phyloP scores from a whole-genome alignment of 208 protist species.

The Crithidia bombi region DNA sequence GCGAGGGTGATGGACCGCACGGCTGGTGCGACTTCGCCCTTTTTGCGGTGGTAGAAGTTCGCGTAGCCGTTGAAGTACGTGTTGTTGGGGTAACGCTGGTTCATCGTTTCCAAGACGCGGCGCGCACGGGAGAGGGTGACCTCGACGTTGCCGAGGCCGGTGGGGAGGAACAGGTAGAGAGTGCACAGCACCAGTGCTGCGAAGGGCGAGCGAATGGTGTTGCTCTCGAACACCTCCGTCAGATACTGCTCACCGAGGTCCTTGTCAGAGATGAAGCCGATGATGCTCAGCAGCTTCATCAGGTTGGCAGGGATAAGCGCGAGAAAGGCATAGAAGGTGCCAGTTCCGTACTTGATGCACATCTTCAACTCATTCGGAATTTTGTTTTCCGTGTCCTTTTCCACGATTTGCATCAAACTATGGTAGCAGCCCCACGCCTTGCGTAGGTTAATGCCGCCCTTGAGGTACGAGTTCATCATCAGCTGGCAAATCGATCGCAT shows the following conservation, averaged over 20 bases:
- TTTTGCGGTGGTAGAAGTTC: slow-evolving; percentile 93
- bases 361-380: slow-evolving; percentile 87
- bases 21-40: slow-evolving; percentile 76
- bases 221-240: slow-evolving; percentile 87
- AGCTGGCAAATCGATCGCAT: slow-evolving; percentile 85
- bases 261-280: slow-evolving; percentile 91
- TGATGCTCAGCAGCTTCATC: slow-evolving; percentile 90
- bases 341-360: slow-evolving; percentile 89
- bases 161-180: slow-evolving; percentile 91
- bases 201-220: slow-evolving; percentile 87
- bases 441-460: slow-evolving; percentile 89
- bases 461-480: slow-evolving; percentile 92
- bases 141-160: slow-evolving; percentile 78
- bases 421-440: slow-evolving; percentile 90
- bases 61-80: slow-evolving; percentile 92
- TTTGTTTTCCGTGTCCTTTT: slow-evolving; percentile 70
- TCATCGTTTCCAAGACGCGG: slow-evolving; percentile 80
- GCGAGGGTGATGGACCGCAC: slow-evolving; percentile 71
- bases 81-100: slow-evolving; percentile 84
- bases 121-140: slow-evolving; percentile 80
- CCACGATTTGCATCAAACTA: slow-evolving; percentile 63
- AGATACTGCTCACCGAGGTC: slow-evolving; percentile 92
- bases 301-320: slow-evolving; percentile 85
- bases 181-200: slow-evolving; percentile 88
- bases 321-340: slow-evolving; percentile 90